These are phyloP conservation scores for Hyaloscypha finlandica DNA, from an alignment of 495 filamentous ascomycete species.

Conservation along the genomic window DNA sequence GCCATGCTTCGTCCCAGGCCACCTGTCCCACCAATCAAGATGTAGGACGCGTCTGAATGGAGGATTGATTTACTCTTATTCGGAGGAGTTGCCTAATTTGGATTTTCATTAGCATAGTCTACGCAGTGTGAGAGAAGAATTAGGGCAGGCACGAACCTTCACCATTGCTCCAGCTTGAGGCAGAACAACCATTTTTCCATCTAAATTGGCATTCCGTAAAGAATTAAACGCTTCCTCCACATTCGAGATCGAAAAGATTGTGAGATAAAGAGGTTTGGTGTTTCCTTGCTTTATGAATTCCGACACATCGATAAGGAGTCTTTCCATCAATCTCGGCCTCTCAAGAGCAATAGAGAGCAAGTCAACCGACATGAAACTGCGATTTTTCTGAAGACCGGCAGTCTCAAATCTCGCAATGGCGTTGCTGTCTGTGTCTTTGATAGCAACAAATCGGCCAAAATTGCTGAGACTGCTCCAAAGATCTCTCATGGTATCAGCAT, in stretches of 20 bases:
- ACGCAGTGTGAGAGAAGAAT: background rate
- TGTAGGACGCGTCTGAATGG: slow-evolving; percentile 49
- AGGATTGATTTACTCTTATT: slow-evolving; percentile 6
- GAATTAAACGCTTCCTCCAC: slow-evolving; percentile 57
- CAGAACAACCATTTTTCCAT: slow-evolving; percentile 61
- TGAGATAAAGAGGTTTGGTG: slow-evolving; percentile 44
- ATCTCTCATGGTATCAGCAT: slow-evolving; percentile 44
- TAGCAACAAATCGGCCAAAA: slow-evolving; percentile 51
- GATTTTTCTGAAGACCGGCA: slow-evolving; percentile 43
- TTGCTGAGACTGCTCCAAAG: slow-evolving; percentile 51
- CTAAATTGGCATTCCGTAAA: slow-evolving; percentile 54
- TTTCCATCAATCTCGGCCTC: slow-evolving; percentile 38
- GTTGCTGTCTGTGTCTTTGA: slow-evolving; percentile 38
- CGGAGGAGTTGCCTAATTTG: slow-evolving; percentile 22
- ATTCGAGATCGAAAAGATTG: slow-evolving; percentile 50
- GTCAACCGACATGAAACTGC: slow-evolving; percentile 51
- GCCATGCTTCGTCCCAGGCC: slow-evolving; percentile 64
- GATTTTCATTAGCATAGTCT: slow-evolving; percentile 9
- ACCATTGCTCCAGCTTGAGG: slow-evolving; percentile 41
- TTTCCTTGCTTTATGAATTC: slow-evolving; percentile 43
- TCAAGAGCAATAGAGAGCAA: slow-evolving; percentile 43
- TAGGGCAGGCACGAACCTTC: slow-evolving; percentile 24
- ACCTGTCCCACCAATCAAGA: slow-evolving; percentile 64
- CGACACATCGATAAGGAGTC: slow-evolving; percentile 43
- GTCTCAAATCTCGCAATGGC: slow-evolving; percentile 37